phyloP scores from a whole-genome alignment of 2,329 filamentous ascomycete species.

The Endothia cerciana region DNA sequence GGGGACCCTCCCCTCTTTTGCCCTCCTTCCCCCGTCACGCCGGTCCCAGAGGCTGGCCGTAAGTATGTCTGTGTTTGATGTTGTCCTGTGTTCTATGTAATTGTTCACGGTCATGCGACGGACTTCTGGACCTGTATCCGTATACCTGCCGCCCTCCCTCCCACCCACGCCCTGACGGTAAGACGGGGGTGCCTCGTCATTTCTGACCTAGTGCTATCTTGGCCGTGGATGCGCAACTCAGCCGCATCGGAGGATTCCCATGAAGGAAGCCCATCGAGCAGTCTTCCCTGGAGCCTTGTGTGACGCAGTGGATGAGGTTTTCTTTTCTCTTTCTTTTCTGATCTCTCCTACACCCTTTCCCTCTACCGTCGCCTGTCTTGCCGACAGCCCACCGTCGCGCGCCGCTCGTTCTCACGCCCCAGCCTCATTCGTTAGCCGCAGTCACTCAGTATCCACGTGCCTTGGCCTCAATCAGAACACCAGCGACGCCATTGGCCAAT shows the following conservation, averaged over 20 bases:
- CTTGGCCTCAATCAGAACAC: background rate
- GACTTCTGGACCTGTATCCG: background rate
- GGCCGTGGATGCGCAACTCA: background rate
- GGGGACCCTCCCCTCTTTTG: too few species aligned
- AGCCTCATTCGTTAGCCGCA: background rate
- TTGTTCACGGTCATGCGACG: background rate
- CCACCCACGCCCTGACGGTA: background rate
- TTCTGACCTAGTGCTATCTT: conserved; percentile 1
- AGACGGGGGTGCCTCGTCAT: background rate
- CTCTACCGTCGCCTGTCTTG: background rate
- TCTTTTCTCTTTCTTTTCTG: background rate
- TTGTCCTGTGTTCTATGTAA: too few species aligned
- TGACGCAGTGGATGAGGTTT: background rate
- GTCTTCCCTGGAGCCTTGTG: background rate
- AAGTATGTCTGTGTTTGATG: too few species aligned
- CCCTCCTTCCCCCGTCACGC: too few species aligned
- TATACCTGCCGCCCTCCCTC: too few species aligned
- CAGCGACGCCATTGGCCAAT: background rate
- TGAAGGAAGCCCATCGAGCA: background rate
- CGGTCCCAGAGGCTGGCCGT: too few species aligned
- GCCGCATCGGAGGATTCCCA: conserved; percentile 3
- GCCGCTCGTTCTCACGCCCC: background rate
- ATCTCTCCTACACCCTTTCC: background rate
- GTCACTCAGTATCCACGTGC: background rate
- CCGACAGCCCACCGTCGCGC: background rate